Base-by-base conservation (phyloP, 352 stramenopile species). In the Pythium myriotylum region DNA sequence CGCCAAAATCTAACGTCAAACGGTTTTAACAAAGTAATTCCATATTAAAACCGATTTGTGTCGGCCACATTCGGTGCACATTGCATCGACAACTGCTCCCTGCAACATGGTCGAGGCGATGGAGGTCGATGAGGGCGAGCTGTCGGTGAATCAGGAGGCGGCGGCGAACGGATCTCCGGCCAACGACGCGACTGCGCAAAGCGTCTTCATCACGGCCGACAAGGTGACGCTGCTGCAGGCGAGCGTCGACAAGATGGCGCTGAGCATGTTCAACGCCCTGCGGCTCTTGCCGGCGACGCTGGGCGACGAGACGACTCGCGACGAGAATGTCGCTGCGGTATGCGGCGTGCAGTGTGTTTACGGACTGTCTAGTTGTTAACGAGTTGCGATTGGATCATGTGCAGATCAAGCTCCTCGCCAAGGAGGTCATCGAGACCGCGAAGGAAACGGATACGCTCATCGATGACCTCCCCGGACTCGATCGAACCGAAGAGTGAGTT, bases 211-310 rank as follows among this genome's bases (percentile, higher is more conserved):
- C 3, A 58, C 68, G 54, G 49, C 89, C 29, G 86, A 95, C 62
- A 95, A 92, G 55, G 86, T 95, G 22, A 85, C 86, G 60, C 55
- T 88, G 62, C 76, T 95, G 52, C 86, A 95, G 73, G 80, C 90
- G 49, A 93, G 86, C 67, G 79, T 95, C 45, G 86, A 95, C 62
- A 84, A 89, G 59, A 92, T 89, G 84, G 76, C 86, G 68, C 72
- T 95, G 27, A 89, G 82, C 45, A 95, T 95, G 86, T 95, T 95
- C 70, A 93, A 95, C 63, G 86, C 86, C 20, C 70, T 95, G 65
- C 84, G 86, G 4, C 59, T 95, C 37, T 65, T 95, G 29, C 86
- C 86, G 13, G 69, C 79, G 49, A 72, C 61, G n/a, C 59, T 73
- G 16, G 72, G 72, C 54, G 83, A 88, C 24, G 67, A 78, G 42